Conservation (phyloP, 257 asterid species). For the Paulownia fortunei region DNA sequence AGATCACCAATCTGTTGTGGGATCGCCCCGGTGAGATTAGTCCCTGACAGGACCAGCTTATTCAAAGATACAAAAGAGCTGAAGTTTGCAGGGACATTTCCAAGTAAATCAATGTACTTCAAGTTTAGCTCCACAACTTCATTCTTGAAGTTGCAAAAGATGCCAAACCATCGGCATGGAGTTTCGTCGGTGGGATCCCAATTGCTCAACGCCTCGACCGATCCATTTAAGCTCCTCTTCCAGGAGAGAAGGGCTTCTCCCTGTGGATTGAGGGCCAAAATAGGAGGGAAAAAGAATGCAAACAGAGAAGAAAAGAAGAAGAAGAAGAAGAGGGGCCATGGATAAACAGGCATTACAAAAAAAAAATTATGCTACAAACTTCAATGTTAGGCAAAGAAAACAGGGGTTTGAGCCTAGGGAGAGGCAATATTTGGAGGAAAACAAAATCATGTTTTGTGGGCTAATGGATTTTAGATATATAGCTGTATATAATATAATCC, state of each 20-base stretch:
- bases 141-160: conserved; percentile 56
- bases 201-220: conserved; percentile 45
- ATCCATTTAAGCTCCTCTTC: conserved; percentile 61
- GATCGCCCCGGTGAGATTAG: conserved; percentile 61
- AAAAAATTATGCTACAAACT: conserved; percentile 47
- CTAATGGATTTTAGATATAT: conserved; percentile 30
- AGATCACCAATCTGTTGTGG: conserved; percentile 57
- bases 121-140: conserved; percentile 58
- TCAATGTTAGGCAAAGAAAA: conserved; percentile 44
- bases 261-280: conserved; percentile 50
- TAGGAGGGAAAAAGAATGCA: conserved; percentile 25
- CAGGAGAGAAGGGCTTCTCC: conserved; percentile 68
- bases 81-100: conserved; percentile 55
- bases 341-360: conserved; percentile 48
- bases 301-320: conserved; percentile 27
- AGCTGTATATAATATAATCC: conserved; percentile 28
- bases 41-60: conserved; percentile 59
- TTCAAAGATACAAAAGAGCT: conserved; percentile 45
- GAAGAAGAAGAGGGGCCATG: conserved; percentile 40
- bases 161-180: conserved; percentile 52
- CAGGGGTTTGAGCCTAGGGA: conserved; percentile 58
- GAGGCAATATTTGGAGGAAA: conserved; percentile 35
- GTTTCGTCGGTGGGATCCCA: conserved; percentile 58
- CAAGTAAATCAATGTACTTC: conserved; percentile 64
- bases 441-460: conserved; percentile 52